A percentile compares a stretch with the other conserved stretches of the same genome.
These are phyloP conservation scores for Xylaria sp. DNA, from an alignment of 2,329 filamentous ascomycete species.

Conservation along the genomic window DNA sequence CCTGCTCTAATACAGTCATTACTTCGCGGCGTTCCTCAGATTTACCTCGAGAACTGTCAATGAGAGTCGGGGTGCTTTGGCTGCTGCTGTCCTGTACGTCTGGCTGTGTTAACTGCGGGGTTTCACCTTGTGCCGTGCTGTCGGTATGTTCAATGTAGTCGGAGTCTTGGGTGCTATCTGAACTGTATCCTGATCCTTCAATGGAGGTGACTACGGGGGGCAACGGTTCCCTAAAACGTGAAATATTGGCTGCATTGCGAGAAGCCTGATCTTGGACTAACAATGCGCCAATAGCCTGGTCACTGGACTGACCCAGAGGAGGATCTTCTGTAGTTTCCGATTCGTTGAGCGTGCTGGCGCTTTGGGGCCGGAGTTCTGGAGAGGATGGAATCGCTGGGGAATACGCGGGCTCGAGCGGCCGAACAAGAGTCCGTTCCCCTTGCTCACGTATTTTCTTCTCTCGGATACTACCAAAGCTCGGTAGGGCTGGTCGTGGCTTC, in stretches of 20 bases:
- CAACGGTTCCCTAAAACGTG: constrained; percentile 70
- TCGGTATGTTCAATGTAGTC: constrained; percentile 53
- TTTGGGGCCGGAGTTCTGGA: constrained; percentile 44
- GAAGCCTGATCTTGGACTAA: constrained; percentile 64
- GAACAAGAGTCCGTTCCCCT: constrained; percentile 68
- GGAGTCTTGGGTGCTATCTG: constrained; percentile 63
- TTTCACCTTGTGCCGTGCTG: constrained; percentile 33
- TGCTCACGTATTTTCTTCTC: constrained; percentile 67
- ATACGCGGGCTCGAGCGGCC: constrained; percentile 58
- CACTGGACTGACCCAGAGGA: constrained; percentile 65
- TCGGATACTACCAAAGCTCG: constrained; percentile 79
- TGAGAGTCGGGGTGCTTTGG: constrained; percentile 26
- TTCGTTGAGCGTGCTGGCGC: constrained; percentile 41
- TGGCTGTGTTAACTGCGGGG: constrained; percentile 39
- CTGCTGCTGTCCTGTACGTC: constrained; percentile 39
- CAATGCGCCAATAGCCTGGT: constrained; percentile 67
- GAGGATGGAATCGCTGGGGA: constrained; percentile 46
- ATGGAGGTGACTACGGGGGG: constrained; percentile 77
- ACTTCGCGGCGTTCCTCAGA: background rate
- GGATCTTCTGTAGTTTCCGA: constrained; percentile 50
- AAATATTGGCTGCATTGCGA: constrained; percentile 66
- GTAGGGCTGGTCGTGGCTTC: constrained; percentile 78
- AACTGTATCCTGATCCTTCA: constrained; percentile 72
- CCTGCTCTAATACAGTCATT: constrained; percentile 15
- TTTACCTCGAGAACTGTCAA: constrained; percentile 37